Percentiles rank a stretch among this genome's conserved stretches.
phyloP scores from a whole-genome alignment of 2,329 filamentous ascomycete genomes.

The Diplodia scrobiculata region DNA sequence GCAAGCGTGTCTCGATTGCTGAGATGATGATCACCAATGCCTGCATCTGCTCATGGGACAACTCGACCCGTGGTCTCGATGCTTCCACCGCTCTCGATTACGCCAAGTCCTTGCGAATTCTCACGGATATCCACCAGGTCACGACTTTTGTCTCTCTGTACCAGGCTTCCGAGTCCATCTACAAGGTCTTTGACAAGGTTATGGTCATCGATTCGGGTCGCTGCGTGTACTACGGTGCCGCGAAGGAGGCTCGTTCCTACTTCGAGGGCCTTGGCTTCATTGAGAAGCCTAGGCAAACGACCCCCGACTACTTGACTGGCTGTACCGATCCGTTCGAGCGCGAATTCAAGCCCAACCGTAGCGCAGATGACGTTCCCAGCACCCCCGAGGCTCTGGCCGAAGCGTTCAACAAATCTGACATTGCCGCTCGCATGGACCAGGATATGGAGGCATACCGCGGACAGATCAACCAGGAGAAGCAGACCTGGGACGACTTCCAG shows the following conservation, averaged over 20 bases:
- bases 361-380: constrained; percentile 67
- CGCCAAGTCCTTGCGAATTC: constrained; percentile 52
- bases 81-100: constrained; percentile 55
- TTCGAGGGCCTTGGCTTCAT: constrained; percentile 77
- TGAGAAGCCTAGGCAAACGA: constrained; percentile 74
- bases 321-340: constrained; percentile 84
- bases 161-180: constrained; percentile 82
- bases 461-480: constrained; percentile 64
- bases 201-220: constrained; percentile 75
- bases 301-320: constrained; percentile 77
- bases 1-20: constrained; percentile 78
- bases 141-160: constrained; percentile 86
- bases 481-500: constrained; percentile 74
- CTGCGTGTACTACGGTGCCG: constrained; percentile 74
- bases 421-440: constrained; percentile 58
- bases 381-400: constrained; percentile 66
- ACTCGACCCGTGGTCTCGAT: constrained; percentile 53
- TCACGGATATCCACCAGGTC: constrained; percentile 81
- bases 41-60: constrained; percentile 67
- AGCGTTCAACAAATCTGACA: constrained; percentile 68
- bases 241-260: constrained; percentile 67
- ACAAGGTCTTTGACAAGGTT: constrained; percentile 79
- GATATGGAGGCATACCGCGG: constrained; percentile 72
- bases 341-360: constrained; percentile 69
- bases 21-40: constrained; percentile 78